Evolutionary conservation across 1,139 yeast species (phyloP).

Genomic region (Debaryomyces sp.): DNA sequence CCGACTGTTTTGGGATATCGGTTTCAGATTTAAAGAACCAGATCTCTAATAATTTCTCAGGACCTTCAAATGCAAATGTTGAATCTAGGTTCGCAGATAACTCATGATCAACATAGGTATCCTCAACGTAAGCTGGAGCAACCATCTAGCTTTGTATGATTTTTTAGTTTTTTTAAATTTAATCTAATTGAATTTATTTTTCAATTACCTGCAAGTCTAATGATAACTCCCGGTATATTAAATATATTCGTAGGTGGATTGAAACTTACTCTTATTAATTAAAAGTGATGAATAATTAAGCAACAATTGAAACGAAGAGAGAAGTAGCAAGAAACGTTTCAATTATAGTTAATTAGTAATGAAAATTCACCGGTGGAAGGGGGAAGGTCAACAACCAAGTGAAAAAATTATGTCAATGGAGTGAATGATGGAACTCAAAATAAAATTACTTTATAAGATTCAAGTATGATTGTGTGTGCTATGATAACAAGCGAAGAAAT

Average conservation of each 20-base stretch:
- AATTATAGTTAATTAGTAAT: slow-evolving; percentile 16
- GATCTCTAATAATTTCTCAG: slow-evolving; percentile 88
- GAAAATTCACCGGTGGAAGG: slow-evolving; percentile 36
- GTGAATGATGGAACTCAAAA: slow-evolving; percentile 8
- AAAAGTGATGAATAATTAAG: slow-evolving; percentile 11
- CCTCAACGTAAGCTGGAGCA: slow-evolving; percentile 47
- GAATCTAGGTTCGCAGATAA: slow-evolving; percentile 83
- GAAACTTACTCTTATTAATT: slow-evolving; percentile 44
- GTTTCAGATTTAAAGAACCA: slow-evolving; percentile 67
- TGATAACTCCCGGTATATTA: neutral
- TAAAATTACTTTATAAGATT: neutral
- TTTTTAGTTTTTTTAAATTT: slow-evolving; percentile 13
- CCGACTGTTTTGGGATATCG: slow-evolving; percentile 38
- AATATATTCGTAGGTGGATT: slow-evolving; percentile 29
- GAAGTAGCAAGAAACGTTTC: slow-evolving; percentile 57
- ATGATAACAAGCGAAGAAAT: neutral
- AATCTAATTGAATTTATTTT: neutral
- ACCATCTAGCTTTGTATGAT: slow-evolving; percentile 30
- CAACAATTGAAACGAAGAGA: slow-evolving; percentile 45
- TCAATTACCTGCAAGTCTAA: slow-evolving; percentile 1
- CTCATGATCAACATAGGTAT: slow-evolving; percentile 71
- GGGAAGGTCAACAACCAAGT: slow-evolving; percentile 40
- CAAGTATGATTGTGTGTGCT: neutral
- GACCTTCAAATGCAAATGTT: slow-evolving; percentile 93
- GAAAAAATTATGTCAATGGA: slow-evolving; percentile 27